These are phyloP conservation scores for Thelephora aurantiotincta DNA, from an alignment of 768 basidiomycete genomes.

Conservation along the genomic window DNA sequence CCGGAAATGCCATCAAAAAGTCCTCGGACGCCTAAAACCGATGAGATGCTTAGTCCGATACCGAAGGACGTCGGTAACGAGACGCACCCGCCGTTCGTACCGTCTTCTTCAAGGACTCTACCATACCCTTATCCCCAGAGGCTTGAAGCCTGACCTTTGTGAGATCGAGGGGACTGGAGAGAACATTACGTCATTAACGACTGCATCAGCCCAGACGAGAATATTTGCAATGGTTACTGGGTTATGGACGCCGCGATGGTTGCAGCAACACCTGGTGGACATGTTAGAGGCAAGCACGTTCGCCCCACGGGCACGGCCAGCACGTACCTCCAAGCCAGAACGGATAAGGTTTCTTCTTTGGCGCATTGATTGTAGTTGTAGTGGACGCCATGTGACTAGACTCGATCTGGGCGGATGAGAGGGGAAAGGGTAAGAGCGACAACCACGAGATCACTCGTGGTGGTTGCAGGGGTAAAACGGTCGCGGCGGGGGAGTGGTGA, in stretches of 20 bases:
- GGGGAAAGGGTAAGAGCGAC: no score
- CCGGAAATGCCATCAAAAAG: slow-evolving; percentile 80
- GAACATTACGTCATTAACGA: slow-evolving; percentile 1
- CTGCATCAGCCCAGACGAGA: neutral
- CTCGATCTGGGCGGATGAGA: no score
- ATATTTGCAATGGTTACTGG: slow-evolving; percentile 31
- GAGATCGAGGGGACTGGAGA: slow-evolving; percentile 63
- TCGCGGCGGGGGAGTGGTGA: no score
- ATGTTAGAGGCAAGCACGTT: neutral
- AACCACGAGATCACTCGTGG: no score
- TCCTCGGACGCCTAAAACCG: slow-evolving; percentile 38
- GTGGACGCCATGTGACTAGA: no score
- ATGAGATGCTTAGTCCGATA: neutral
- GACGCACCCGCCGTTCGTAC: slow-evolving; percentile 55
- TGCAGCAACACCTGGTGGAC: slow-evolving; percentile 47
- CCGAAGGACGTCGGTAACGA: neutral
- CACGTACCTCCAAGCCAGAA: slow-evolving; percentile 70
- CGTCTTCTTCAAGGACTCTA: slow-evolving; percentile 72
- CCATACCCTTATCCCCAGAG: slow-evolving; percentile 85
- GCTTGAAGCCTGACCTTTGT: slow-evolving; percentile 90
- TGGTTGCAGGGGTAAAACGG: no score
- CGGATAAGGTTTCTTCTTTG: slow-evolving; percentile 62
- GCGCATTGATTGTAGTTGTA: neutral
- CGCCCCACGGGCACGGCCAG: slow-evolving; percentile 3
- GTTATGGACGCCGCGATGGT: slow-evolving; percentile 84